Percentiles rank a stretch among this genome's conserved stretches.
These are phyloP conservation scores for Caloboletus firmus DNA, from an alignment of 1,284 basidiomycete genomes.

Conservation along the genomic window DNA sequence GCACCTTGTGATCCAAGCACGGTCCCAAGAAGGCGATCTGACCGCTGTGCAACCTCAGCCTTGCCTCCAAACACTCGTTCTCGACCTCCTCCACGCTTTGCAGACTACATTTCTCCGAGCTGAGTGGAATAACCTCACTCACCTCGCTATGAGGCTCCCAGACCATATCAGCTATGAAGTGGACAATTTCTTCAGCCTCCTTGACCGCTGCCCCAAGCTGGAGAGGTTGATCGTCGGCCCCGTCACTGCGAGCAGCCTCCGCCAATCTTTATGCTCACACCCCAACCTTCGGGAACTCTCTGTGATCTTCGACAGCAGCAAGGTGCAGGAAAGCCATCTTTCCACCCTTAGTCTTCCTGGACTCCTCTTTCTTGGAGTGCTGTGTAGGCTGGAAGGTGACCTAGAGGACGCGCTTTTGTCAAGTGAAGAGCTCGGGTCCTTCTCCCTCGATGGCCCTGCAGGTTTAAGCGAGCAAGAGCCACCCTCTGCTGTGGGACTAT, in stretches of 20 bases:
- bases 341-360: no score
- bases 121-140: neutral
- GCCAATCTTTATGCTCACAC: neutral
- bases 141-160: neutral
- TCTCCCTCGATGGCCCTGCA: no score
- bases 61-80: neutral
- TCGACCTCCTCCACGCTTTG: neutral
- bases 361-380: no score
- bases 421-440: no score
- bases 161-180: neutral
- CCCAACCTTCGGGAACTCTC: neutral
- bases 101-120: neutral
- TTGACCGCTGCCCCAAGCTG: neutral
- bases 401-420: no score
- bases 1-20: neutral
- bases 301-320: no score
- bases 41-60: neutral
- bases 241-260: neutral
- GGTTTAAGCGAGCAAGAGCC: no score
- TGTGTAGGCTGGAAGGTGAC: no score
- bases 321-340: no score
- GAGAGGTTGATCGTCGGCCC: neutral
- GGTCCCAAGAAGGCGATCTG: neutral
- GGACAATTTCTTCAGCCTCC: neutral
- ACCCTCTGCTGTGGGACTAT: no score